Base-by-base conservation (phyloP, 495 filamentous ascomycete genomes). In the Hypoxylon trugodes region DNA sequence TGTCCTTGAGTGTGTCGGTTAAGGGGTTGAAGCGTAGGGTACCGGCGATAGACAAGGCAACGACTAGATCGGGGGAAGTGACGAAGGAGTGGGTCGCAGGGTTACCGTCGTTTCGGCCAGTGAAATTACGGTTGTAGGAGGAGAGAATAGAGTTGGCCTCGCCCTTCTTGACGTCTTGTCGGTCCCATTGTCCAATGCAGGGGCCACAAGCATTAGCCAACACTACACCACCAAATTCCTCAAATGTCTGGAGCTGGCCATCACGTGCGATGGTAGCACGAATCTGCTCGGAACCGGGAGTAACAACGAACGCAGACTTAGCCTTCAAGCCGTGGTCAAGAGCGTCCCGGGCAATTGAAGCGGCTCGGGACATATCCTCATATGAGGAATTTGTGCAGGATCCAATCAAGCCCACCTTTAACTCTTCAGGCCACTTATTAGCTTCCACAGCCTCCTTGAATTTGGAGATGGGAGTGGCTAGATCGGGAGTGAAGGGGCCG, bases 321-420 rank as follows among this genome's bases (percentile, higher is more conserved):
- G 96, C 85, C 84, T 96, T 97, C 73, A 98, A 60, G 63, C 95
- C 96, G 74, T 97, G 94, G 80, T 93, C 78, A 56, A 97, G 84
- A 67, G 96, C 96, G 77, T 99, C 92, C 56, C 88, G 91, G 46
- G 94, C 96, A 75, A 99, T 98, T 28, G 93, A 92, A 50, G 95
- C 95, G 71, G 87, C 90, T 64, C 96, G 92, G 68, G 88, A 90
- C 95, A 99, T 98, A 73, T 99, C 95, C 82, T 99, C 96, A 77
- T 99, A 99, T 22, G 93, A 97, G 37, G 92, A 96, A 86, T 99
- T 99, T 68, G 95, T 99, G 90, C 95, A 99, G 73, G 95, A 98
- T 54, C 95, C 95, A 71, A 99, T 94, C 43, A 94, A 77, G 73
- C 96, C 96, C 68, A 96, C 96, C 85, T 97, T 97, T 68, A 98